Evolutionary conservation across 1,284 basidiomycete genomes (phyloP).

Genomic region (Naganishia sp.): DNA sequence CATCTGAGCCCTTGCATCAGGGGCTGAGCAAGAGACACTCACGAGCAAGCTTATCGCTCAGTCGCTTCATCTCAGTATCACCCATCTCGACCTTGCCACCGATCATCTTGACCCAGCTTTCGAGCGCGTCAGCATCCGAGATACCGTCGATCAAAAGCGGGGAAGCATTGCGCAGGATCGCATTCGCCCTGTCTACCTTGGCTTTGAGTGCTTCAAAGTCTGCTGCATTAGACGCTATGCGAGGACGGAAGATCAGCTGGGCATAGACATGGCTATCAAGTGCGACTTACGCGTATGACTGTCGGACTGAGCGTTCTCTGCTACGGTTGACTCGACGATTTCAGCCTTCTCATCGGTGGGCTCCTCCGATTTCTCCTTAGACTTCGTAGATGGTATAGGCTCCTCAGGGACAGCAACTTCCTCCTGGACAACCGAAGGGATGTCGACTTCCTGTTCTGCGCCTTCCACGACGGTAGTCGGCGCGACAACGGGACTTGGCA

Average conservation of each 20-base stretch:
- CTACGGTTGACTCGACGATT: neutral
- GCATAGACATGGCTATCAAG: neutral
- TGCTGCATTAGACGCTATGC: constrained; percentile 7
- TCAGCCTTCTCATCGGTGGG: neutral
- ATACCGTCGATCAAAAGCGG: constrained; percentile 64
- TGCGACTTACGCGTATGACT: neutral
- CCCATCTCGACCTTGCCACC: constrained; percentile 69
- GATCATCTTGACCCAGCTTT: constrained; percentile 70
- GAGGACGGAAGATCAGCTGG: neutral
- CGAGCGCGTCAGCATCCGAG: constrained; percentile 66
- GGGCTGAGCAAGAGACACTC: constrained; percentile 43
- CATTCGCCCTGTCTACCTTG: constrained; percentile 62
- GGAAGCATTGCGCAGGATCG: constrained; percentile 69
- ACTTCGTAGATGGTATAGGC: neutral
- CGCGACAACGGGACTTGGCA: constrained; percentile 1
- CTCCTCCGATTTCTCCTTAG: neutral
- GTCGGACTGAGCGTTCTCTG: neutral
- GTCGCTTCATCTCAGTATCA: constrained; percentile 64
- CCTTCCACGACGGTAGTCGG: neutral
- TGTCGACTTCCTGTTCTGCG: neutral
- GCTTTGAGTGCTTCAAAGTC: constrained; percentile 40
- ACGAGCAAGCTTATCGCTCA: constrained; percentile 73
- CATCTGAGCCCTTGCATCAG: neutral
- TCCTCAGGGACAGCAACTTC: neutral
- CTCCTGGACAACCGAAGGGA: neutral